Evolutionary conservation across 2,329 filamentous ascomycete species (phyloP).

Genomic region (Bipolaris oryzae): DNA sequence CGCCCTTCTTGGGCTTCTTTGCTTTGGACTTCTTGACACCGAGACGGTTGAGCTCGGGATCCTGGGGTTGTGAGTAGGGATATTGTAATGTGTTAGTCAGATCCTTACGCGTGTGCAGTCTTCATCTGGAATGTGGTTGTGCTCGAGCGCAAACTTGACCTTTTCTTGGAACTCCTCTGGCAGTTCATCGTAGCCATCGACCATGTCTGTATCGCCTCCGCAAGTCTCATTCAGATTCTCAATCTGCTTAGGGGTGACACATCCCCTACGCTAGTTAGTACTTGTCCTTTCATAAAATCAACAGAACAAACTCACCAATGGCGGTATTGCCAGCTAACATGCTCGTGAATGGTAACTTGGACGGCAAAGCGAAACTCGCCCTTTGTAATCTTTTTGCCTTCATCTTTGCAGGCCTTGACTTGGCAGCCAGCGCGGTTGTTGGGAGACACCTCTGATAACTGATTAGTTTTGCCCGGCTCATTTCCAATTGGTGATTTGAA

Average conservation of each 20-base stretch:
- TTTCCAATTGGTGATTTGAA: neutral
- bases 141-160: constrained; percentile 70
- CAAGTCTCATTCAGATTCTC: constrained; percentile 66
- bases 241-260: constrained; percentile 78
- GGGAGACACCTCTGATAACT: constrained; percentile 26
- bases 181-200: constrained; percentile 85
- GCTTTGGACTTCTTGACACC: constrained; percentile 59
- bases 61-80: constrained; percentile 56
- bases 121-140: constrained; percentile 81
- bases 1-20: constrained; percentile 40
- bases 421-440: constrained; percentile 77
- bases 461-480: neutral
- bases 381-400: constrained; percentile 72
- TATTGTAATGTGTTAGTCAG: neutral
- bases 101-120: constrained; percentile 85
- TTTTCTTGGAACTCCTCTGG: constrained; percentile 72
- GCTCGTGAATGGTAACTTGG: constrained; percentile 67
- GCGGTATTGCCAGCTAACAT: constrained; percentile 75
- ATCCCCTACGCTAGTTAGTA: constrained; percentile 68
- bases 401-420: constrained; percentile 73
- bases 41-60: constrained; percentile 73
- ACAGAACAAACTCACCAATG: constrained; percentile 71
- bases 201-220: constrained; percentile 64
- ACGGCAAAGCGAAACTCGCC: constrained; percentile 73
- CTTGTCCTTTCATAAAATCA: neutral